These are phyloP conservation scores for Pyrrhoderma lamaoense DNA, from an alignment of 1,284 basidiomycete genomes.

Conservation along the genomic window DNA sequence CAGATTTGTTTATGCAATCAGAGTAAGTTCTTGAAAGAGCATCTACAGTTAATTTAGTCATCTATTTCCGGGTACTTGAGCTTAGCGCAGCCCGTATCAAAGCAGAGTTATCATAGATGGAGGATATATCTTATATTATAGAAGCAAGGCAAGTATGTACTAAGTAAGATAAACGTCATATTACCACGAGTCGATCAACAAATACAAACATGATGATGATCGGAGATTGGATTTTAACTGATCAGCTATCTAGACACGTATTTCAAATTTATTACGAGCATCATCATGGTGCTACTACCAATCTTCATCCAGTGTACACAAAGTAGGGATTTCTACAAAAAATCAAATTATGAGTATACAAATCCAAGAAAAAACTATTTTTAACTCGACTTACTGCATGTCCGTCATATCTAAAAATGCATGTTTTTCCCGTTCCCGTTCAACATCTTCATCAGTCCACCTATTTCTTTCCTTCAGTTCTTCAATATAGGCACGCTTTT, in stretches of 20 bases:
- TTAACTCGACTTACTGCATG: conserved; percentile 36
- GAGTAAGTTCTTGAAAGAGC: not conserved
- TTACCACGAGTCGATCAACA: not conserved
- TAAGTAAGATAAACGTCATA: too few relatives aligned
- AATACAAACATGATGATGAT: not conserved
- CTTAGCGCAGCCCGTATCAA: not conserved
- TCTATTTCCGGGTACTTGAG: not conserved
- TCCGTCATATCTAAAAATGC: conserved; percentile 63
- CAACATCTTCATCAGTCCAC: conserved; percentile 51
- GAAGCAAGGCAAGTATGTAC: too few relatives aligned
- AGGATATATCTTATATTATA: too few relatives aligned
- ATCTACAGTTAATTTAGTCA: not conserved
- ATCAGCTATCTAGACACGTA: not conserved
- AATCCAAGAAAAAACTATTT: not conserved
- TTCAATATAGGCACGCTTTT: conserved; percentile 38
- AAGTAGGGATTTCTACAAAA: conserved; percentile 33
- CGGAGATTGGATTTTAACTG: not conserved
- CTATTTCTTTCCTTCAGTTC: conserved; percentile 39
- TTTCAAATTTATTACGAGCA: not conserved
- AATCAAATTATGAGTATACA: not conserved
- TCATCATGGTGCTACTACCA: not conserved
- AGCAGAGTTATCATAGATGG: too few relatives aligned
- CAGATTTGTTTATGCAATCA: not conserved
- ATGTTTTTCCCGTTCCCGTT: conserved; percentile 47
- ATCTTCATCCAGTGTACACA: conserved; percentile 33